Base-by-base conservation (phyloP, 2,329 filamentous ascomycete genomes). In the Ceratocystis variospora region DNA sequence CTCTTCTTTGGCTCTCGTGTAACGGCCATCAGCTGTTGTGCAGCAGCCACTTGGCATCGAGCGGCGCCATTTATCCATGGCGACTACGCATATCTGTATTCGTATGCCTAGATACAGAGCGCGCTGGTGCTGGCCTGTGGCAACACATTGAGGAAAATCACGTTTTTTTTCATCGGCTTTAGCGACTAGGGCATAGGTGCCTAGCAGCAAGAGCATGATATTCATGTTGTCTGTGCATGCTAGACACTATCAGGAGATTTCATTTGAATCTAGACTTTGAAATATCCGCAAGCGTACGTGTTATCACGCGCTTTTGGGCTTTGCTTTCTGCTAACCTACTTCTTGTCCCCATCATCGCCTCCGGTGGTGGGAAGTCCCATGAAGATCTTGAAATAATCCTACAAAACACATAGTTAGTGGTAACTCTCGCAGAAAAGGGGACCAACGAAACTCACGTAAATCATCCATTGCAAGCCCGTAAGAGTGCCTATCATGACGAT, bases 391-490 rank as follows among this genome's bases (percentile, higher is more conserved):
- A 92, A 92, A 71, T 88, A 90, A 72, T 93, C 88, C 82, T 85
- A 68, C 3, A 70, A 57, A 31, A 37, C 33, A 19, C 22, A 41
- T 19, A 0, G 68, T 73, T 63, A 73, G 71, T 25, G 10, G 25
- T 65, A 62, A 22, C 22, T 8, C 64, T 22, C 45, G 65, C 7
- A 33, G 46, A 2, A 41, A 65, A 15, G 33, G 48, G 22, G 8
- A n/a, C 22, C 28, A 28, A 59, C 17, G 48, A 63, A n/a, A 76
- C 81, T 79, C 72, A 83, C 87, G 77, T 92, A 94, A 74, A 92
- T 94, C 87, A 95, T 90, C 90, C 90, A 96, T 79, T 96, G 91
- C 69, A 96, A 78, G 68, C 89, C 90, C 22, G 89, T 95, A 72
- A 88, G 75, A 33, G 85, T 88, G 71, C 87, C 89, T 70, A 95